A percentile compares a stretch with the other conserved stretches of the same genome.
Evolutionary conservation across 2,329 filamentous ascomycete species (phyloP).

Genomic region (Xylaria sp.): DNA sequence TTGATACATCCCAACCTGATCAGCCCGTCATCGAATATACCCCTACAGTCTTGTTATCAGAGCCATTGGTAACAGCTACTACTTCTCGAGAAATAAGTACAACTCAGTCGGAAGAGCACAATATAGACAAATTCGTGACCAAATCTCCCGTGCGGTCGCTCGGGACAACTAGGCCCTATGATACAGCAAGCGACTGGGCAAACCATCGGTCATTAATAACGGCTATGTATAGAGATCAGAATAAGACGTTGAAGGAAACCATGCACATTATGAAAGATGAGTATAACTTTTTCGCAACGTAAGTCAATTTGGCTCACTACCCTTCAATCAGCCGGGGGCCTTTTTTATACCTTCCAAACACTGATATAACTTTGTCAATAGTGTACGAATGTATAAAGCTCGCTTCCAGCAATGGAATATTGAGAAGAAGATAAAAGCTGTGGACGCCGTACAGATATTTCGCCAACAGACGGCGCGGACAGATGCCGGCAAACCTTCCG

Average conservation of each 20-base stretch:
- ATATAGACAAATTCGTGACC: no score
- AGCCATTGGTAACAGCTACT: no score
- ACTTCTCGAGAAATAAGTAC: no score
- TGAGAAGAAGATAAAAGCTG: slow-evolving; percentile 42
- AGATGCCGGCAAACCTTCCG: slow-evolving; percentile 37
- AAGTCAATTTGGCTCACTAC: slow-evolving; percentile 17
- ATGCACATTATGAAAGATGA: slow-evolving; percentile 40
- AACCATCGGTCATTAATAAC: slow-evolving; percentile 35
- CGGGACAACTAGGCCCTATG: neutral
- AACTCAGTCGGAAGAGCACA: no score
- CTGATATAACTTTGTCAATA: slow-evolving; percentile 24
- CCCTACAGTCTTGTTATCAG: no score
- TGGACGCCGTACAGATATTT: slow-evolving; percentile 41
- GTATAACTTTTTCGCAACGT: slow-evolving; percentile 60
- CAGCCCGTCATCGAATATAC: no score
- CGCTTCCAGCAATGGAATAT: slow-evolving; percentile 42
- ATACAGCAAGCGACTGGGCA: slow-evolving; percentile 38
- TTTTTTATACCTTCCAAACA: neutral
- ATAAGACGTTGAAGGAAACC: slow-evolving; percentile 41
- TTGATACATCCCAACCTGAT: no score
- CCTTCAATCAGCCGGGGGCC: neutral
- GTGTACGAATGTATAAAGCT: slow-evolving; percentile 41
- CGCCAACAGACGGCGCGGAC: slow-evolving; percentile 39
- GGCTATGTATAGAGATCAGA: slow-evolving; percentile 38
- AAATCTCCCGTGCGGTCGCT: no score